Base-by-base conservation (phyloP, 2,329 filamentous ascomycete genomes). In the Neophaeococcomyces aloes region DNA sequence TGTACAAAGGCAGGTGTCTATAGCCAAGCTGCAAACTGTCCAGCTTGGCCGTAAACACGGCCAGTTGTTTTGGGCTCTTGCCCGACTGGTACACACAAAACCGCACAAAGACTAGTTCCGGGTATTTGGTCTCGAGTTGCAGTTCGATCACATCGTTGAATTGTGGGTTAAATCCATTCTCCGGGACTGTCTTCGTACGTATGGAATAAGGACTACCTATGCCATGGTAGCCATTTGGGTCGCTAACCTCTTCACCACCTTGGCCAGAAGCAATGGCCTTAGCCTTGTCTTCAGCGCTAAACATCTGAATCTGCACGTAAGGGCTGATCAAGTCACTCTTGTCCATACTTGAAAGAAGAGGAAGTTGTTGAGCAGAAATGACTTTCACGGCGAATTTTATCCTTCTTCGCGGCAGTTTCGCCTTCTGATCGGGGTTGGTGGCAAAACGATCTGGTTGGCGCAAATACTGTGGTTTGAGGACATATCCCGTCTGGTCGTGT, bases 301-400 rank as follows among this genome's bases (percentile, higher is more conserved):
- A 91, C 59, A 96, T 82, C 63, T 98, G 89, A 23, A 96, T 83
- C 64, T 96, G 88, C 45, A 96, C 78, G 57, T 94, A 96, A 0
- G 91, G 88, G 59, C 95, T 88, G 64, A 96, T 80, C 47, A 77
- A 81, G 49, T 83, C 76, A 53, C 81, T 81, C 35, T 75, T 69
- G n/a, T 79, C 75, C 50, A 88, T 72, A 43, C 76, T 80, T 44
- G 78, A 78, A 10, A 86, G 84, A 17, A 88, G 79, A 62, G 94
- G 94, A 45, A 98, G 76, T 60, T 95, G 87, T 63, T 96, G 89
- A 5, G 89, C 91, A 13, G 91, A 96, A 56, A 96, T 82, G 55
- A 96, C 76, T 51, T 91, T 81, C 46, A 98, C 83, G 7, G 75
- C 80, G 61, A 96, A 95, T 41, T 76, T 79, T 56, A 96, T 81